Evolutionary conservation across 1,284 basidiomycete genomes (phyloP).

Genomic region (Paramarasmius palmivorus): DNA sequence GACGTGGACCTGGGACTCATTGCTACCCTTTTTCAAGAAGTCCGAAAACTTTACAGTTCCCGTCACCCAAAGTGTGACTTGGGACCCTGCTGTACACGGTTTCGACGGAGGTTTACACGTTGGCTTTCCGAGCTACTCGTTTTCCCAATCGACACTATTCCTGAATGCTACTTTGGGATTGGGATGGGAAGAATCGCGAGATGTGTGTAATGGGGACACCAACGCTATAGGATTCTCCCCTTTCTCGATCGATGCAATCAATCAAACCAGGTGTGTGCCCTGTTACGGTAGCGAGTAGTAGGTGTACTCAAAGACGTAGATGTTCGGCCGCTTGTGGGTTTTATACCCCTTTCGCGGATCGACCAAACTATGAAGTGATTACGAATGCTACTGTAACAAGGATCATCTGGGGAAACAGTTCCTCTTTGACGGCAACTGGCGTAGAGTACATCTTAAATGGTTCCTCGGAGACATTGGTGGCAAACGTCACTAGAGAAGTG

Average conservation of each 20-base stretch:
- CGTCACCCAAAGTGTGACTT: slow-evolving; percentile 10
- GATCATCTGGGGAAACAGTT: slow-evolving; percentile 23
- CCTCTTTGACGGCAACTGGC: slow-evolving; percentile 15
- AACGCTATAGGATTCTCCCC: slow-evolving; percentile 28
- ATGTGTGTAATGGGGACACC: slow-evolving; percentile 26
- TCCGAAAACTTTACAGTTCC: slow-evolving; percentile 31
- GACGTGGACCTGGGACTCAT: slow-evolving; percentile 29
- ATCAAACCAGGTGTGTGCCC: slow-evolving; percentile 32
- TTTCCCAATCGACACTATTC: slow-evolving; percentile 27
- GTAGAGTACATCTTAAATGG: slow-evolving; percentile 20
- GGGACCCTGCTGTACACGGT: slow-evolving; percentile 6
- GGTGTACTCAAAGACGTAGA: background rate
- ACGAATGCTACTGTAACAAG: slow-evolving; percentile 24
- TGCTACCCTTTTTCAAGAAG: slow-evolving; percentile 32
- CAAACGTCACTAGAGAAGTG: slow-evolving; percentile 22
- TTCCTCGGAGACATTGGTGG: background rate
- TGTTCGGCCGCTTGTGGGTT: slow-evolving; percentile 16
- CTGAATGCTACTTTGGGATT: slow-evolving; percentile 18
- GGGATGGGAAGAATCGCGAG: slow-evolving; percentile 24
- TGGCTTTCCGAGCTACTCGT: slow-evolving; percentile 32
- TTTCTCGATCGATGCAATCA: slow-evolving; percentile 27
- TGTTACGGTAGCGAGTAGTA: no score
- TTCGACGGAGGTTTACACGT: slow-evolving; percentile 26
- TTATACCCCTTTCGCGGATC: slow-evolving; percentile 16
- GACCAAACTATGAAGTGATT: slow-evolving; percentile 24